These are phyloP conservation scores for Amanita pseudoporphyria DNA, from an alignment of 768 basidiomycete species.

Conservation along the genomic window DNA sequence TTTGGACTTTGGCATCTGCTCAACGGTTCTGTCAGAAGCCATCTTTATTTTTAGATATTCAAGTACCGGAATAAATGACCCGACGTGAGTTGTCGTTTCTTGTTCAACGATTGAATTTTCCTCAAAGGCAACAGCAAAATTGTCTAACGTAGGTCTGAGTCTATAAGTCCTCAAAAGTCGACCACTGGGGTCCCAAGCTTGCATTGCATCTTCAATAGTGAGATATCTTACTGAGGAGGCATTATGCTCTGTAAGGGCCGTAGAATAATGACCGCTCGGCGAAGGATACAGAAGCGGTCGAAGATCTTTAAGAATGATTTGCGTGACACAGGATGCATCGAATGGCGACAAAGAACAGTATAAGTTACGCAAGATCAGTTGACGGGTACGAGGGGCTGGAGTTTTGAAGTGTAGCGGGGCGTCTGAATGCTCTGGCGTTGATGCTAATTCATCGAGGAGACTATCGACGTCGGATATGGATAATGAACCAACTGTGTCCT, in stretches of 20 bases:
- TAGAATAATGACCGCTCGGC: slow-evolving; percentile 36
- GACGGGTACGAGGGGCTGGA: slow-evolving; percentile 20
- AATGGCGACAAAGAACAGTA: slow-evolving; percentile 50
- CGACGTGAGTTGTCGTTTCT: slow-evolving; percentile 34
- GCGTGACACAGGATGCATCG: slow-evolving; percentile 64
- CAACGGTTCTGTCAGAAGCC: background rate
- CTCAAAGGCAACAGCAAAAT: slow-evolving; percentile 39
- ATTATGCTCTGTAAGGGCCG: slow-evolving; percentile 47
- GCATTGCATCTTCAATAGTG: slow-evolving; percentile 56
- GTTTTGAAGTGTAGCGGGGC: slow-evolving; percentile 28
- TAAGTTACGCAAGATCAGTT: slow-evolving; percentile 40
- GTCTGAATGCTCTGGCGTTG: slow-evolving; percentile 53
- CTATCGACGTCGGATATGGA: slow-evolving; percentile 45
- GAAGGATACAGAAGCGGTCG: slow-evolving; percentile 71
- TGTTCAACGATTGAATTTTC: slow-evolving; percentile 16
- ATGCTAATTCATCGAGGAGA: slow-evolving; percentile 69
- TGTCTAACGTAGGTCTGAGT: slow-evolving; percentile 47
- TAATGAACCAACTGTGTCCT: slow-evolving; percentile 18
- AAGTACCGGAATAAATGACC: slow-evolving; percentile 16
- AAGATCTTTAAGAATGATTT: slow-evolving; percentile 85
- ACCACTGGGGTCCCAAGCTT: slow-evolving; percentile 55
- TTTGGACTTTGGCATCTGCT: slow-evolving; percentile 73
- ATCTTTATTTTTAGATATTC: background rate
- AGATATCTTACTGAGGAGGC: slow-evolving; percentile 45
- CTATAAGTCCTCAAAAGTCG: slow-evolving; percentile 45